A percentile compares a stretch with the other conserved stretches of the same genome.
Conservation (phyloP, 495 filamentous ascomycete species). For the Choiromyces venosus region DNA sequence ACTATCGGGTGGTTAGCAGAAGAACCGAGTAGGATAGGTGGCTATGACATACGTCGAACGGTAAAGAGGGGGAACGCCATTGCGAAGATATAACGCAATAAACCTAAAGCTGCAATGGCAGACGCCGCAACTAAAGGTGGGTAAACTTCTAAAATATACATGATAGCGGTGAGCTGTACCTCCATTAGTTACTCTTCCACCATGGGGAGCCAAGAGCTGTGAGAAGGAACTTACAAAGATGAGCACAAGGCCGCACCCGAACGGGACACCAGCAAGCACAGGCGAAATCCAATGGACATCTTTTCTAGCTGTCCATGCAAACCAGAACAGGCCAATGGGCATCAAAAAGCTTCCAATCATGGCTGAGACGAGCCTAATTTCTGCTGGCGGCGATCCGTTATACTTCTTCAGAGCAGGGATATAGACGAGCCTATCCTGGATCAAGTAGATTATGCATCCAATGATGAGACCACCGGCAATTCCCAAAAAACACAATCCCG, state of each 20-base stretch:
- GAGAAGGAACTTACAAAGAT: conserved; percentile 32
- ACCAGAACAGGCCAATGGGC: conserved; percentile 50
- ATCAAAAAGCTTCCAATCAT: conserved; percentile 57
- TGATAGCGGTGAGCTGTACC: conserved; percentile 37
- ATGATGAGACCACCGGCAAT: conserved; percentile 56
- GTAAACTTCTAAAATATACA: conserved; percentile 42
- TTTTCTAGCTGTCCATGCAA: conserved; percentile 48
- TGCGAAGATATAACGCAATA: conserved; percentile 58
- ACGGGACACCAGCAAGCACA: conserved; percentile 53
- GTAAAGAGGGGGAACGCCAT: conserved; percentile 64
- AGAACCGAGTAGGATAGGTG: background rate
- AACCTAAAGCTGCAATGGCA: conserved; percentile 58
- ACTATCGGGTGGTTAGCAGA: conserved; percentile 44
- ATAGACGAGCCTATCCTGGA: conserved; percentile 40
- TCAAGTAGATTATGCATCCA: conserved; percentile 37
- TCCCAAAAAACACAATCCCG: conserved; percentile 56
- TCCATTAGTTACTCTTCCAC: conserved; percentile 7
- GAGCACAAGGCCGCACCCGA: conserved; percentile 48
- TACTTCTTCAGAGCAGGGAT: conserved; percentile 36
- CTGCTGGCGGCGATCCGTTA: conserved; percentile 45
- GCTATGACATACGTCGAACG: conserved; percentile 49
- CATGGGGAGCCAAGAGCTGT: background rate
- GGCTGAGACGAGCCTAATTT: conserved; percentile 54
- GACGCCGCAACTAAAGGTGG: conserved; percentile 47
- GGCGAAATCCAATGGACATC: conserved; percentile 47